phyloP scores from a whole-genome alignment of 2,329 filamentous ascomycete species.

The Beauveria asiatica region DNA sequence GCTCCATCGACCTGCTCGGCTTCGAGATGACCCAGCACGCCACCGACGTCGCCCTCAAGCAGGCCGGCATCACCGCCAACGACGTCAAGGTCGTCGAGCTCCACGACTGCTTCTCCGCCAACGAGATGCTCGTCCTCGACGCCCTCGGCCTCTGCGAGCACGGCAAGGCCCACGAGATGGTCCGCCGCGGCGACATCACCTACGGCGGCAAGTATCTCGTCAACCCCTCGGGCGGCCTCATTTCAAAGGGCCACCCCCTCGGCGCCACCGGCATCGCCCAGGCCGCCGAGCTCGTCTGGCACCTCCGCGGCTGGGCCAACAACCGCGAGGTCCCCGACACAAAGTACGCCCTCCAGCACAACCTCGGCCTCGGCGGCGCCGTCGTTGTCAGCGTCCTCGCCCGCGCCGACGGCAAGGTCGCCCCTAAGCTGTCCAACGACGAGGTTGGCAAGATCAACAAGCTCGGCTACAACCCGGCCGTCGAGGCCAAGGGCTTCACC shows the following conservation, averaged over 20 bases:
- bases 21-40: conserved; percentile 76
- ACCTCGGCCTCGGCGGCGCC: conserved; percentile 83
- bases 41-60: conserved; percentile 57
- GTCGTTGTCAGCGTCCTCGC: conserved; percentile 86
- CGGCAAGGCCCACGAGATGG: conserved; percentile 87
- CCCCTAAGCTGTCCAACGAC: conserved; percentile 49
- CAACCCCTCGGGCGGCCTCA: conserved; percentile 90
- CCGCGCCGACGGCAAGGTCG: conserved; percentile 66
- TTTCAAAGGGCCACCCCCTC: conserved; percentile 91
- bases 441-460: conserved; percentile 58
- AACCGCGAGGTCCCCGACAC: conserved; percentile 68
- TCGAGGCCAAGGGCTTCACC: conserved; percentile 83
- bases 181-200: conserved; percentile 79
- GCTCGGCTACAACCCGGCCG: conserved; percentile 86
- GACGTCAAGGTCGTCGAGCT: conserved; percentile 83
- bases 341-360: conserved; percentile 75
- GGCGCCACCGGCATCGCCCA: conserved; percentile 93
- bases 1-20: conserved; percentile 81
- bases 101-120: conserved; percentile 94
- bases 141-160: conserved; percentile 69
- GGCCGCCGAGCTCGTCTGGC: conserved; percentile 92
- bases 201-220: conserved; percentile 78
- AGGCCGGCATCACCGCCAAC: conserved; percentile 59
- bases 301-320: conserved; percentile 91
- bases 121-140: conserved; percentile 87